Base-by-base conservation (phyloP, 148 eudicot genomes). In the Drosera capensis region DNA sequence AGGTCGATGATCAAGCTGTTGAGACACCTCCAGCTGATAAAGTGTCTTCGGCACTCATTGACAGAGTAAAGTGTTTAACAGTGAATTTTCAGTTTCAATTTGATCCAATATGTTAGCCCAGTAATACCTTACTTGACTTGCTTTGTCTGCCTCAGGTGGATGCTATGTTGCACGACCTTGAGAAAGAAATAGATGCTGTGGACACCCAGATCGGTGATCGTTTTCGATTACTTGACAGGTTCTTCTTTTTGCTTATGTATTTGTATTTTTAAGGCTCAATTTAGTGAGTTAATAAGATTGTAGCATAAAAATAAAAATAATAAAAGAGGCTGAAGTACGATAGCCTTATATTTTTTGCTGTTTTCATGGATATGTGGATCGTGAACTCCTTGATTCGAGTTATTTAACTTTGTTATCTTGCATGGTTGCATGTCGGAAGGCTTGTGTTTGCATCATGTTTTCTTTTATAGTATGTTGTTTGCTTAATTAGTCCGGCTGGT, bases 31-130 rank as follows among this genome's bases (percentile, higher is more conserved):
- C 64, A 14, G 59, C 34, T 48, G 43, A 52, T 41, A 61, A 56
- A 51, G 76, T 72, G 57, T 71, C 93, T 56, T 64, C 85, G 44
- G 74, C 82, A n/a, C 85, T 82, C 47, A 74, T 71, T 55, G 68
- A 74, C 50, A 64, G 57, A 74, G 82, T 77, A 59, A 30, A 57
- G 37, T 34, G 15, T 48, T 40, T 42, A 28, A 14, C 38, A 23
- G 9, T 18, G 20, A 42, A 28, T 46, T 47, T 29, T 25, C 20
- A 5, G 4, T 14, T 17, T 38, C 22, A 8, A 9, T 17, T 26
- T n/a, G 11, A 16, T n/a, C 34, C n/a, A n/a, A n/a, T n/a, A n/a
- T n/a, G n/a, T n/a, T n/a, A n/a, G n/a, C n/a, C n/a, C n/a, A n/a
- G n/a, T n/a, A n/a, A n/a, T n/a, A n/a, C n/a, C n/a, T n/a, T n/a